Evolutionary conservation across 2,329 filamentous ascomycete genomes (phyloP).

Genomic region (Cadophora malorum): DNA sequence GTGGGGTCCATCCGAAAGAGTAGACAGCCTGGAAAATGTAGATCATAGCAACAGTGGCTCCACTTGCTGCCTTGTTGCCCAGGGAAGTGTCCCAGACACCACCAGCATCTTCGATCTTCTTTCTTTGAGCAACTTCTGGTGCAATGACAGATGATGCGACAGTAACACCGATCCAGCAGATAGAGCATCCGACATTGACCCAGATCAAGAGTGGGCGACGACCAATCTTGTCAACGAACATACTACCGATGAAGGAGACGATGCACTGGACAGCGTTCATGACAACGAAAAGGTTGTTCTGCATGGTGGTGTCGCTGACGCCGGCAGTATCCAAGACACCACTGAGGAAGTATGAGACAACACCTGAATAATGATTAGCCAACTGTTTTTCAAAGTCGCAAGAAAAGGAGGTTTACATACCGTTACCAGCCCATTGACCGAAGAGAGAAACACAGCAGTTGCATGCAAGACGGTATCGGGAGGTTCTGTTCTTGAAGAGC

Average conservation of each 20-base stretch:
- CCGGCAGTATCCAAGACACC: conserved; percentile 58
- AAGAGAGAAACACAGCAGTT: conserved; percentile 59
- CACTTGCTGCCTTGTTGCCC: conserved; percentile 46
- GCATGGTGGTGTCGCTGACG: conserved; percentile 52
- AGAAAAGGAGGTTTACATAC: conserved; percentile 18
- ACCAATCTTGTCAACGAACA: conserved; percentile 61
- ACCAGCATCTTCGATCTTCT: background rate
- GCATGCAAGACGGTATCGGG: conserved; percentile 55
- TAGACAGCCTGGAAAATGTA: conserved; percentile 61
- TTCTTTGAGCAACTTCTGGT: conserved; percentile 8
- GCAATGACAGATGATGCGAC: conserved; percentile 23
- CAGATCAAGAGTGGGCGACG: conserved; percentile 60
- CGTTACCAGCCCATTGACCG: conserved; percentile 55
- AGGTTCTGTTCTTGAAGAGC: conserved; percentile 55
- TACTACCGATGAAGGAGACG: conserved; percentile 58
- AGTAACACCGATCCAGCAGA: conserved; percentile 58
- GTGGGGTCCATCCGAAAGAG: conserved; percentile 52
- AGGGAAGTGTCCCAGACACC: background rate
- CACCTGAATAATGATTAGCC: conserved; percentile 30
- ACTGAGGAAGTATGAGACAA: conserved; percentile 59
- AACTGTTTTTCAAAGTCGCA: background rate
- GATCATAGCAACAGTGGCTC: conserved; percentile 57
- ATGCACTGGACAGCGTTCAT: conserved; percentile 60
- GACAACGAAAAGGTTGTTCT: conserved; percentile 59
- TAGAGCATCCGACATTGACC: conserved; percentile 53